Conservation (phyloP, 495 filamentous ascomycete species). For the Aspergillus coremiiformis region DNA sequence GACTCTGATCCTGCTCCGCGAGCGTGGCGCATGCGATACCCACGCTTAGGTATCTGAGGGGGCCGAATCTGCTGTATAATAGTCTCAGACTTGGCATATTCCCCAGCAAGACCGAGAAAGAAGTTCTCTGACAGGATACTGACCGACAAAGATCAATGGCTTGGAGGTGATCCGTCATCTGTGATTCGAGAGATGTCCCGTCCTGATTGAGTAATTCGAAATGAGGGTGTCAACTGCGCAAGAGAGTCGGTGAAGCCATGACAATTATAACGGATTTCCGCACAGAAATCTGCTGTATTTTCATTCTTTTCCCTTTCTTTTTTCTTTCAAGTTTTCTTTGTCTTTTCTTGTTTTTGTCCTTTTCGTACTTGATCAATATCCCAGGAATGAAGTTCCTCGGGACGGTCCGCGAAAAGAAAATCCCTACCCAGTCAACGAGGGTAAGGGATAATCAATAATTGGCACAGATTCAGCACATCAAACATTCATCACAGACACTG, state of each 20-base stretch:
- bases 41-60: background rate
- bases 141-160: conserved; percentile 1
- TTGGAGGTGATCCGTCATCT: conserved; percentile 9
- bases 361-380: background rate
- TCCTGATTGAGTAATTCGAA: background rate
- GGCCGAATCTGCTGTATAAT: background rate
- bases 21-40: background rate
- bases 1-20: background rate
- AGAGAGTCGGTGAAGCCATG: conserved; percentile 14
- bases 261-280: conserved; percentile 3
- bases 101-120: background rate
- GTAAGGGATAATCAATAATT: conserved; percentile 4
- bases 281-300: background rate
- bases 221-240: background rate
- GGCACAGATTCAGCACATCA: background rate
- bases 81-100: background rate
- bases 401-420: background rate
- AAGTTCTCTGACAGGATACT: conserved; percentile 1
- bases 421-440: background rate
- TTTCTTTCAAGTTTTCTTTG: background rate
- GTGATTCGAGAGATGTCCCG: background rate
- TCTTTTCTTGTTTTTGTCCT: background rate
- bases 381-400: background rate
- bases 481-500: too few species aligned
- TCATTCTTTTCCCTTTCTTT: background rate